Conservation (phyloP, 2,329 filamentous ascomycete species). For the Aspergillus novofumigatus region DNA sequence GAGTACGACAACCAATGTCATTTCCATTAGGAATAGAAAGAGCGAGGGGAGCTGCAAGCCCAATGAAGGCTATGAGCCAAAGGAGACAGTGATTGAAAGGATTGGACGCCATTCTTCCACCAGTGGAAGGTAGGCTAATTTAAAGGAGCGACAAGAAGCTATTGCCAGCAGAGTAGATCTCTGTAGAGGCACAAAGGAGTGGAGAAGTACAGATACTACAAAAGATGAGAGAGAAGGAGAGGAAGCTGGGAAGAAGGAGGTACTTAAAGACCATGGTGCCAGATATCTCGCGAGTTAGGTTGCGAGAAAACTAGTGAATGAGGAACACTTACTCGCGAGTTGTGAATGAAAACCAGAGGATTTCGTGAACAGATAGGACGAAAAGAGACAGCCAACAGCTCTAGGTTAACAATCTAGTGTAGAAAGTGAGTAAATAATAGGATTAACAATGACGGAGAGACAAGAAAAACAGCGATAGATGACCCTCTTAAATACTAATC, state of each 20-base stretch:
- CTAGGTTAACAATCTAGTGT: not conserved
- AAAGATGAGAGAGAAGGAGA: not conserved
- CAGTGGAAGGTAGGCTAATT: not conserved
- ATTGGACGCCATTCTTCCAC: not conserved
- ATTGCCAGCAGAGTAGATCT: not conserved
- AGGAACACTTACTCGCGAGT: not conserved
- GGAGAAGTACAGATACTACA: not conserved
- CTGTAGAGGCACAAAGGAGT: not conserved
- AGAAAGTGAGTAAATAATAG: not conserved
- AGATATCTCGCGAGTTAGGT: not conserved
- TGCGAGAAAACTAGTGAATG: not conserved
- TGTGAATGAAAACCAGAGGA: not conserved
- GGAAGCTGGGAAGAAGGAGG: not conserved
- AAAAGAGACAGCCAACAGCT: not conserved
- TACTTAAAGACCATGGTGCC: not conserved
- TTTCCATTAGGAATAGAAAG: not conserved
- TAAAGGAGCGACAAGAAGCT: not conserved
- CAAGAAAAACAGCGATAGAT: not conserved
- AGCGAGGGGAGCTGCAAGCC: not conserved
- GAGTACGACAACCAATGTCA: not conserved
- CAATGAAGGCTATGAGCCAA: not conserved
- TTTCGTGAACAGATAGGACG: not conserved
- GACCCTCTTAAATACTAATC: not conserved
- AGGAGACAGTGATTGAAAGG: not conserved
- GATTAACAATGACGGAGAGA: not conserved